Base-by-base conservation (phyloP, 768 basidiomycete genomes). In the Hericium rajendrae region DNA sequence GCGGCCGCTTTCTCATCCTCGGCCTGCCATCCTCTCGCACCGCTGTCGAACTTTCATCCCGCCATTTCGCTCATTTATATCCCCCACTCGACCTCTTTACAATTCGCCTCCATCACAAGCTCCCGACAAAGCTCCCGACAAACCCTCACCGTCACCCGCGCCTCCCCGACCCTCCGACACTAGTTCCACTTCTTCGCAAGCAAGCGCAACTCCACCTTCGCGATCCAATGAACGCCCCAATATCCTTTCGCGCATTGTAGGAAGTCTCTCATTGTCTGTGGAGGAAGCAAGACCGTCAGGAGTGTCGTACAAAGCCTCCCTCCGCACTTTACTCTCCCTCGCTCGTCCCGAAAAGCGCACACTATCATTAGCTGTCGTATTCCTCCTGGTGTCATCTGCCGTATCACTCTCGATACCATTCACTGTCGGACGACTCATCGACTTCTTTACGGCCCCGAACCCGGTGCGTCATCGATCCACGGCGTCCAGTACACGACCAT, bases 401-500 rank as follows among this genome's bases (percentile, higher is more conserved):
- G 90, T 99, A 20, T 89, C 91, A 3, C 88, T 97, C 85, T 88
- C 87, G 61, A 80, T 98, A 12, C 95, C 95, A 0, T 83, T 97
- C 64, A 93, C 93, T 1, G 86, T 97, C 65, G 95, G 95, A 10
- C 90, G 84, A 68, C 75, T 98, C 53, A 97, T 99, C 60, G 94
- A 97, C 72, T 93, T 88, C 73, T 98, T 97, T 71, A 84, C 88
- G 0, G 74, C 84, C 8, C 62, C 78, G 1, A 77, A 80, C 62
- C 83, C 84, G n/a, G 91, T 93, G 66, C 28, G 28, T 43, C 54
- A 55, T 15, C 28, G 6, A 8, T 32, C 32, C 32, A 32, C 32
- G 26, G 26, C 53, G 41, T 38, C 53, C 32, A 18, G 22, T n/a
- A 1, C 39, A 16, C 48, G 16, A 15, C 20, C 16, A 18, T 41